A percentile compares a stretch with the other conserved stretches of the same genome.
phyloP scores from a whole-genome alignment of 2,329 filamentous ascomycete genomes.

The Chaetomium strumarium region DNA sequence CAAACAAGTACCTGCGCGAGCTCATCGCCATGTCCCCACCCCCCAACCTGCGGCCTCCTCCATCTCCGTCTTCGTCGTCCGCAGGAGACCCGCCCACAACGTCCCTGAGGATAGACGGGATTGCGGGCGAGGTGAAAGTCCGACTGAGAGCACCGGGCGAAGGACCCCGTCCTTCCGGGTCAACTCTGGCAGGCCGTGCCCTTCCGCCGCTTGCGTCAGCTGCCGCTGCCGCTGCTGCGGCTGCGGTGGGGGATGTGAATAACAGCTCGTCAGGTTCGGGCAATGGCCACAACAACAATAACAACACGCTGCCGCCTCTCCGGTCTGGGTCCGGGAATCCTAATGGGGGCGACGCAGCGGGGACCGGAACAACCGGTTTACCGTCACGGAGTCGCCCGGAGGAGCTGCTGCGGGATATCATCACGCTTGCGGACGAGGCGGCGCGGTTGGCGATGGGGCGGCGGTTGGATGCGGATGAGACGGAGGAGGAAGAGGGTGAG shows the following conservation, averaged over 20 bases:
- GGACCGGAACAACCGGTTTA: too few relatives aligned
- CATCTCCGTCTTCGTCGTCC: background rate
- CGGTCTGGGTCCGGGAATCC: slow-evolving; percentile 4
- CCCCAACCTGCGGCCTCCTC: slow-evolving; percentile 25
- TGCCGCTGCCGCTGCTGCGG: background rate
- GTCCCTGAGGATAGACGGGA: slow-evolving; percentile 49
- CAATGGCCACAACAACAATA: background rate
- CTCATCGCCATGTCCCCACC: slow-evolving; percentile 40
- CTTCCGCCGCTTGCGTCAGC: background rate
- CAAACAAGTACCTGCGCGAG: slow-evolving; percentile 64
- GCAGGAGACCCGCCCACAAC: slow-evolving; percentile 27
- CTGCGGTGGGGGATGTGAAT: background rate
- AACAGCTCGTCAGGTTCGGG: background rate
- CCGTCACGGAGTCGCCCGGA: slow-evolving; percentile 29
- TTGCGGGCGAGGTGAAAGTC: slow-evolving; percentile 51
- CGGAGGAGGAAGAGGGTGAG: slow-evolving; percentile 37
- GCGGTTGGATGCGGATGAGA: slow-evolving; percentile 31
- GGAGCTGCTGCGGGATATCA: slow-evolving; percentile 32
- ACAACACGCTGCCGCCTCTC: slow-evolving; percentile 20
- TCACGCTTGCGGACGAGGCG: slow-evolving; percentile 29
- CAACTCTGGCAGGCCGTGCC: background rate
- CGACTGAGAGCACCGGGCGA: slow-evolving; percentile 36
- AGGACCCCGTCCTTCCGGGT: background rate
- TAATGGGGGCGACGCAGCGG: too few relatives aligned
- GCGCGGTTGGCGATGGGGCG: slow-evolving; percentile 25